Base-by-base conservation (phyloP, 2,329 filamentous ascomycete genomes). In the Tolypocladium ophioglossoides region DNA sequence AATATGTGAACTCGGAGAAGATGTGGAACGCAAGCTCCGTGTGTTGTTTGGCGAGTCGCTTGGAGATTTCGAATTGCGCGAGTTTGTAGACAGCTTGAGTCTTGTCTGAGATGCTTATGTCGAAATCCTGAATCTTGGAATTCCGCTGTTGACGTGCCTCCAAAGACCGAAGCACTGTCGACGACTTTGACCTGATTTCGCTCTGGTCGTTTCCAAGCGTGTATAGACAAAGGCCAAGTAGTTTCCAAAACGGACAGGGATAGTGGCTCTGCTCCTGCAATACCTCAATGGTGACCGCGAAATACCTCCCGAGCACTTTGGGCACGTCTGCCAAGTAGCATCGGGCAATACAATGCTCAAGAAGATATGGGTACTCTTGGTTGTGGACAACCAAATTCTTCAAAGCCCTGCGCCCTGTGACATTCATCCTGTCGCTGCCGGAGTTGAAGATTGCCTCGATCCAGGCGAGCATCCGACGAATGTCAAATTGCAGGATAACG, bases 61-160 rank as follows among this genome's bases (percentile, higher is more conserved):
- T 91, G 0, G 94, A 97, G 24, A 95, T 95, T 66, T 97, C 92
- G 60, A 96, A 97, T 66, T 99, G 94, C 0, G 95, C 94, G 47
- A 95, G 78, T 72, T 99, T 99, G 72, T 97, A 99, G 3, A 99
- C 92, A 0, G 92, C 91, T 60, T 95, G 95, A 0, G 95, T 99
- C 72, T 96, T 97, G 72, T 99, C 95, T 0, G 92, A 95, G 55
- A 99, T 94, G 67, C 91, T 96, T 63, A 99, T 97, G 64, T 99
- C 94, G 56, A 96, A 95, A 67, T 99, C 94, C 66, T 96, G 90
- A 8, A 99, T 84, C 65, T 95, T 95, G 1, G 92, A 96, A 59
- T 84, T 94, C 60, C 88, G 76, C 3, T 72, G 72, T 59, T 94
- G 88, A 27, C 89, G 83, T 60, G 91, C 84, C 69, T 97, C 94